These are phyloP conservation scores for Penicillium sp. DNA, from an alignment of 2,329 filamentous ascomycete species.

Conservation along the genomic window DNA sequence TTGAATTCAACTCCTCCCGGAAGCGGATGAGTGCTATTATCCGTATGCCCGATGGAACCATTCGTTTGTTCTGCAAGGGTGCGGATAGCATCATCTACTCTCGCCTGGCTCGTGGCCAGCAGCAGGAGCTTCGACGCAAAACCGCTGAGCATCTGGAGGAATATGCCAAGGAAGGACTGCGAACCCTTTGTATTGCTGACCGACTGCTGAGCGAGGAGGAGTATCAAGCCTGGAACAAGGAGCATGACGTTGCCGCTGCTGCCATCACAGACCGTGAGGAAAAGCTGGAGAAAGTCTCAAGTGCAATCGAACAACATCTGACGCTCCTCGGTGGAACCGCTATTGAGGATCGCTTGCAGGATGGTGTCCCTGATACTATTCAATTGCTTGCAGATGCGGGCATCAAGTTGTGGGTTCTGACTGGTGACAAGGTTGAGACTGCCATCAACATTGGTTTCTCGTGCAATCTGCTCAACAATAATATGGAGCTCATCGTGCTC, in stretches of 20 bases:
- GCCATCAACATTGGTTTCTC: conserved; percentile 99
- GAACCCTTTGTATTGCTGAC: conserved; percentile 91
- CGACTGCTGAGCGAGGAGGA: conserved; percentile 75
- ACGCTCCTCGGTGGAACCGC: conserved; percentile 88
- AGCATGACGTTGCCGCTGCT: conserved; percentile 82
- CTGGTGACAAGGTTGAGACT: conserved; percentile 97
- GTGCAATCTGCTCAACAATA: conserved; percentile 93
- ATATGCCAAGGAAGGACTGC: conserved; percentile 91
- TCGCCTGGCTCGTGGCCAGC: conserved; percentile 77
- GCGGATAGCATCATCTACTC: conserved; percentile 97
- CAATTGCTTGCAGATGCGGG: conserved; percentile 85
- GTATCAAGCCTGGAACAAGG: conserved; percentile 78
- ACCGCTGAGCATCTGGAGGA: conserved; percentile 95
- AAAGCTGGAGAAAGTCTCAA: conserved; percentile 84
- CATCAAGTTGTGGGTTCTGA: conserved; percentile 98
- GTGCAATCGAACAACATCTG: conserved; percentile 85
- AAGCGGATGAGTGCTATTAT: conserved; percentile 99
- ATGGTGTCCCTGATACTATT: conserved; percentile 95
- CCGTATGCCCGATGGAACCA: conserved; percentile 84
- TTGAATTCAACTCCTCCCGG: conserved; percentile 95
- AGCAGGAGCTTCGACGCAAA: conserved; percentile 73
- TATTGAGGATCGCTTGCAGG: conserved; percentile 94
- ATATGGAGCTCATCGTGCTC: conserved; percentile 93
- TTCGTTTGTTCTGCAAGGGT: conserved; percentile 93
- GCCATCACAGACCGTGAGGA: conserved; percentile 84